Evolutionary conservation across 352 stramenopile genomes (phyloP).

Genomic region (Pythium myriotylum): DNA sequence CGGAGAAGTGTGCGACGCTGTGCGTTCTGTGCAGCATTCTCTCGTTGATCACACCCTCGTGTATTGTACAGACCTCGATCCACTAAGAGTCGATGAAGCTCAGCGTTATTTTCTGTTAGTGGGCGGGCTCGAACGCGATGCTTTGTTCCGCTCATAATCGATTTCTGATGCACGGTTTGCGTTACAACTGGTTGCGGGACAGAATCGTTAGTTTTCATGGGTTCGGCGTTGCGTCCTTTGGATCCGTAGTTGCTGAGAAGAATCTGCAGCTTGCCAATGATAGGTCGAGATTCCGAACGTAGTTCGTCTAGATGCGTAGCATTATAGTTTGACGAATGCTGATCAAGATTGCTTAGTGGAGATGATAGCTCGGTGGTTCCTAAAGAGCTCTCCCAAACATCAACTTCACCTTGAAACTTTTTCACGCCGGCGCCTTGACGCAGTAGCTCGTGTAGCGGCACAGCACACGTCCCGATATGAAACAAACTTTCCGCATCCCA

Average conservation of each 20-base stretch:
- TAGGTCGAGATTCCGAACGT: background rate
- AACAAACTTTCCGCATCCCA: conserved; percentile 94
- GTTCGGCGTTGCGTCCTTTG: conserved; percentile 38
- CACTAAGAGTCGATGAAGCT: conserved; percentile 64
- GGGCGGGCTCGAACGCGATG: conserved; percentile 76
- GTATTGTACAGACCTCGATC: conserved; percentile 66
- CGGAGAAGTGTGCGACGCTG: conserved; percentile 28
- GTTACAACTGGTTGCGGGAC: no score
- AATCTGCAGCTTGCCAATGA: conserved; percentile 79
- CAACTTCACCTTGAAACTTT: conserved; percentile 88
- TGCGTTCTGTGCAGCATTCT: conserved; percentile 2
- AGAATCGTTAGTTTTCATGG: no score
- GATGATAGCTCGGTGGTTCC: no score
- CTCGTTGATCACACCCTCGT: background rate
- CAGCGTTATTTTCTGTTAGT: conserved; percentile 71
- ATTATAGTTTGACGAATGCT: background rate
- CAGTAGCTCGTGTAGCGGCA: conserved; percentile 89
- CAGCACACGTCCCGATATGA: conserved; percentile 76
- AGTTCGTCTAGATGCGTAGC: background rate
- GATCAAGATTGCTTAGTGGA: no score
- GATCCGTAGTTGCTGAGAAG: conserved; percentile 89
- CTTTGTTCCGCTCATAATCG: conserved; percentile 31
- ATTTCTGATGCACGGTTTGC: background rate
- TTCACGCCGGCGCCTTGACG: conserved; percentile 88
- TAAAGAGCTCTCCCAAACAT: conserved; percentile 27